A percentile compares a stretch with the other conserved stretches of the same genome.
Conservation (phyloP, 2,329 filamentous ascomycete genomes). For the Helicocarpus griseus region DNA sequence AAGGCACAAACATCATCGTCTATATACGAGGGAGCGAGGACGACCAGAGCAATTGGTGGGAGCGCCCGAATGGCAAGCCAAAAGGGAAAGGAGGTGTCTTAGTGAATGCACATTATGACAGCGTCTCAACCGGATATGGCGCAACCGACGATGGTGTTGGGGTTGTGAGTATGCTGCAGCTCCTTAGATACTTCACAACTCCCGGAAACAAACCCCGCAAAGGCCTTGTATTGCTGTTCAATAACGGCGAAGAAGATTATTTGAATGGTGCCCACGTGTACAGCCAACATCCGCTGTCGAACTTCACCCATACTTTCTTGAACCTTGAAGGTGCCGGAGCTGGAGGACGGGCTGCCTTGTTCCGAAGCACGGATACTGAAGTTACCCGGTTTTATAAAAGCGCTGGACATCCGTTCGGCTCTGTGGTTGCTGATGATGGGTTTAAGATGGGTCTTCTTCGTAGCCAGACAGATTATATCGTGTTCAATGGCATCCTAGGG, state of each 20-base stretch:
- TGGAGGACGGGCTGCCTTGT: constrained; percentile 76
- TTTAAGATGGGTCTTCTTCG: constrained; percentile 70
- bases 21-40: constrained; percentile 80
- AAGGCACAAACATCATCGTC: constrained; percentile 83
- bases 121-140: constrained; percentile 82
- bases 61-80: constrained; percentile 37
- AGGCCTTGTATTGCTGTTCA: constrained; percentile 76
- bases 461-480: constrained; percentile 81
- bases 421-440: constrained; percentile 70
- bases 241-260: constrained; percentile 93
- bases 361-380: constrained; percentile 79
- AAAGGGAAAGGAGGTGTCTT: constrained; percentile 66
- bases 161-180: constrained; percentile 73
- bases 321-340: constrained; percentile 94
- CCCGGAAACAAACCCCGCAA: constrained; percentile 61
- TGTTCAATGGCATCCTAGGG: constrained; percentile 68
- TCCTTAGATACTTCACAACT: constrained; percentile 76
- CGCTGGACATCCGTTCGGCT: constrained; percentile 68
- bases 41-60: constrained; percentile 65
- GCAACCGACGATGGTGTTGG: constrained; percentile 92
- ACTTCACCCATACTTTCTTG: constrained; percentile 75
- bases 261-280: constrained; percentile 81
- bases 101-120: constrained; percentile 92
- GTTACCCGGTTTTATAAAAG: constrained; percentile 69
- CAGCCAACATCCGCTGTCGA: constrained; percentile 68